Conservation (phyloP, 768 basidiomycete genomes). For the Boletus sensibilis region DNA sequence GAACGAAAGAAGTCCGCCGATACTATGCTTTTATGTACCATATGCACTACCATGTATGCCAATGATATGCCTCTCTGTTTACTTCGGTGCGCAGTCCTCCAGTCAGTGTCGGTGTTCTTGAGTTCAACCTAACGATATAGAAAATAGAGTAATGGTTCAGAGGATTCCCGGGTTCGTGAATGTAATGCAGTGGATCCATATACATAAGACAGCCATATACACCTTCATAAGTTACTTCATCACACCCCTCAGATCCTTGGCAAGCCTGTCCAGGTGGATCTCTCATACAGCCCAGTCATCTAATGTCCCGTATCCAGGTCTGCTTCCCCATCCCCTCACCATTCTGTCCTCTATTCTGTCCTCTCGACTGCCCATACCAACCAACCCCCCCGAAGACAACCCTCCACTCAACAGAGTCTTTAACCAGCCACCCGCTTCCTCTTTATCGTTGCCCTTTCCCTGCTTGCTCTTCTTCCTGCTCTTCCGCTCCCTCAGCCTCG, state of each 20-base stretch:
- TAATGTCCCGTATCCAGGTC: conserved; percentile 39
- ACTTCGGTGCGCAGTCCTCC: background rate
- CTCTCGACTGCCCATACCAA: conserved; percentile 34
- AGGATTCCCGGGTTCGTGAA: background rate
- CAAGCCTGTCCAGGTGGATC: background rate
- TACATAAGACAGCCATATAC: conserved; percentile 4
- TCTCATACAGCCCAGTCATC: conserved; percentile 59
- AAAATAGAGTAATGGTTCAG: background rate
- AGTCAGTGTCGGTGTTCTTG: background rate
- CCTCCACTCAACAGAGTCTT: conserved; percentile 19
- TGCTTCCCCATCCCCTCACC: conserved; percentile 47
- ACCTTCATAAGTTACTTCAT: conserved; percentile 13
- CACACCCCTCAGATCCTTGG: background rate
- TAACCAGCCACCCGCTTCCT: conserved; percentile 29
- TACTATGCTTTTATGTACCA: conserved; percentile 14
- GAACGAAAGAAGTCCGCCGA: background rate
- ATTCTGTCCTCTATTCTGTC: conserved; percentile 54
- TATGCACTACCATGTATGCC: conserved; percentile 10
- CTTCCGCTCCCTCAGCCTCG: conserved; percentile 36
- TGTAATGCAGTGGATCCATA: background rate
- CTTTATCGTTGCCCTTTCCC: conserved; percentile 31
- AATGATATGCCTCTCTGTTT: conserved; percentile 19
- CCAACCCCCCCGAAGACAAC: conserved; percentile 24
- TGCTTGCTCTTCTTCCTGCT: conserved; percentile 35
- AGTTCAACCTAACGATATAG: background rate